Evolutionary conservation across 495 filamentous ascomycete species (phyloP).

Genomic region (Astrocystis sublimbata): DNA sequence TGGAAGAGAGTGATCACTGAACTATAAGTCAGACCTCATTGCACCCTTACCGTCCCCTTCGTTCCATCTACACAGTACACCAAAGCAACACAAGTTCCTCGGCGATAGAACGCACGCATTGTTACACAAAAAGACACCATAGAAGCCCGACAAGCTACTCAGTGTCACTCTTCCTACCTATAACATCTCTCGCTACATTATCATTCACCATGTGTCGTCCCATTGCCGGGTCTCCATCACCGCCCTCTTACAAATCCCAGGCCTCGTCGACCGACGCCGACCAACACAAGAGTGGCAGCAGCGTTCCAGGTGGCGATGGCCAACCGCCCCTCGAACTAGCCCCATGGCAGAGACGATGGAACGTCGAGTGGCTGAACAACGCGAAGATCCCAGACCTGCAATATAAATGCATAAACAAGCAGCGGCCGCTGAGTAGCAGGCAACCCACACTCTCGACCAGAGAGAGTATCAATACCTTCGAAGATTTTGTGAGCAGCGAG

Average conservation of each 20-base stretch:
- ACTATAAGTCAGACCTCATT: no score
- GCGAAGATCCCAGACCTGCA: background rate
- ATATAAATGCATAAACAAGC: background rate
- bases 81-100: background rate
- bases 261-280: background rate
- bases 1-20: no score
- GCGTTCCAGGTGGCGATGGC: background rate
- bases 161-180: background rate
- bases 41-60: no score
- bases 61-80: background rate
- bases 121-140: background rate
- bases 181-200: background rate
- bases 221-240: background rate
- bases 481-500: background rate
- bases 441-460: background rate
- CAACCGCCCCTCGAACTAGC: background rate
- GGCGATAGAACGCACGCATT: background rate
- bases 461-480: background rate
- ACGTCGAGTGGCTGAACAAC: background rate
- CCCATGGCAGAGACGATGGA: background rate
- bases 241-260: background rate
- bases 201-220: background rate
- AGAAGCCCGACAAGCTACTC: background rate
- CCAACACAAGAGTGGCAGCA: background rate
- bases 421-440: background rate